Base-by-base conservation (phyloP, 108 stramenopile genomes). In the Pseudonitzschia multiseries region DNA sequence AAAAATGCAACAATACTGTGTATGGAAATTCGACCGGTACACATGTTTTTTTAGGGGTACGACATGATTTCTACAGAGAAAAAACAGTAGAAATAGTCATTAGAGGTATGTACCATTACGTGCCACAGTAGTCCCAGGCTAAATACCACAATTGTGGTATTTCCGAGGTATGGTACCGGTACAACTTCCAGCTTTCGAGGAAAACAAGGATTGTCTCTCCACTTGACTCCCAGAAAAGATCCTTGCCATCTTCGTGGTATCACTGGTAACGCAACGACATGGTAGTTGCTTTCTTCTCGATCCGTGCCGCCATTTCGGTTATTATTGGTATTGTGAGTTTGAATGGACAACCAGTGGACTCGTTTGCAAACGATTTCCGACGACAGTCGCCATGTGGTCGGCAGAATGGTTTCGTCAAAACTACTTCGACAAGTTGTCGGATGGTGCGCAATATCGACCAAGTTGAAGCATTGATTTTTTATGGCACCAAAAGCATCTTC, bases 371-470 rank as follows among this genome's bases (percentile, higher is more conserved):
- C 61, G 36, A 67, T 21, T 48, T 50, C 43, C 44, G 20, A 18
- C 46, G 24, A 26, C 66, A 67, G 9, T 13, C 20, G 12, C 14
- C 1, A 40, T 41, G 61, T 40, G 12, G 61, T 9, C 12, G 14
- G 17, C 61, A 0, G 29, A 62, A 33, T 20, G 4, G 32, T 21
- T 10, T 26, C 8, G 29, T 62, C 13, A 26, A 20, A 32, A 62
- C 17, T 56, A 9, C 54, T 56, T 56, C 31, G 21, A 50, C 46
- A 9, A 4, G 21, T 4, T 44, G 42, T 41, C 51, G 54, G 3
- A 93, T 93, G 92, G 86, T 93, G 41, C 84, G 92, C 15, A 93
- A 93, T 65, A 82, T 93, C 50, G 92, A 93, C 76, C 65, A 87
- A 13, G 88, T 87, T 9, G 92, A 93, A 78, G 81, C 85, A 21